These are phyloP conservation scores for Bruguiera gymnorhiza DNA, from an alignment of 345 rosid species.

Conservation along the genomic window DNA sequence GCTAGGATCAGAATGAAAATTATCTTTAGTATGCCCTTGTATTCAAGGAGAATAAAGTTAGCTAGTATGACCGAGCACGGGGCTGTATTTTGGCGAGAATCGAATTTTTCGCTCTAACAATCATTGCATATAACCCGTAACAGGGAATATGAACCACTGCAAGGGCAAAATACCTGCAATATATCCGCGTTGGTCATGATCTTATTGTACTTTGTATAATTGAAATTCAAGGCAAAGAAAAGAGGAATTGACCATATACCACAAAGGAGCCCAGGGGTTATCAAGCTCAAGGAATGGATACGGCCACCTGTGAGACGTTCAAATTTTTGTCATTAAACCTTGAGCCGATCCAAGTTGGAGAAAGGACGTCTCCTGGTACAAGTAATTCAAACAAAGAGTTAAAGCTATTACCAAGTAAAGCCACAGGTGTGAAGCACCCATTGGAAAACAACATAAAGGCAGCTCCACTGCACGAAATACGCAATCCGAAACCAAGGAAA, in stretches of 20 bases:
- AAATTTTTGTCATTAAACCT: constrained; percentile 5
- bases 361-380: no score
- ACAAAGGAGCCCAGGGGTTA: constrained; percentile 64
- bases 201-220: no score
- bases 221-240: neutral
- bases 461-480: constrained; percentile 78
- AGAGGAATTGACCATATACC: constrained; percentile 33
- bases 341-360: neutral
- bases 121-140: constrained; percentile 54
- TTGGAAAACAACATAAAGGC: constrained; percentile 67
- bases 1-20: neutral
- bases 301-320: constrained; percentile 66
- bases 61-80: constrained; percentile 29
- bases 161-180: constrained; percentile 55
- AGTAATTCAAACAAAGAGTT: no score
- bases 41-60: neutral
- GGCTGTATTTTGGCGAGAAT: constrained; percentile 51
- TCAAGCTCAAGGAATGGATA: constrained; percentile 77
- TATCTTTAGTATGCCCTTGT: neutral
- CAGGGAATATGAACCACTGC: constrained; percentile 72
- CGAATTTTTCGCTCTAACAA: constrained; percentile 46
- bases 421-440: constrained; percentile 89
- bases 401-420: constrained; percentile 50
- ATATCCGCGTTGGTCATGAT: neutral
- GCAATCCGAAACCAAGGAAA: constrained; percentile 87